Conservation (phyloP, 2,329 filamentous ascomycete species). For the Curvularia eragrostidis region DNA sequence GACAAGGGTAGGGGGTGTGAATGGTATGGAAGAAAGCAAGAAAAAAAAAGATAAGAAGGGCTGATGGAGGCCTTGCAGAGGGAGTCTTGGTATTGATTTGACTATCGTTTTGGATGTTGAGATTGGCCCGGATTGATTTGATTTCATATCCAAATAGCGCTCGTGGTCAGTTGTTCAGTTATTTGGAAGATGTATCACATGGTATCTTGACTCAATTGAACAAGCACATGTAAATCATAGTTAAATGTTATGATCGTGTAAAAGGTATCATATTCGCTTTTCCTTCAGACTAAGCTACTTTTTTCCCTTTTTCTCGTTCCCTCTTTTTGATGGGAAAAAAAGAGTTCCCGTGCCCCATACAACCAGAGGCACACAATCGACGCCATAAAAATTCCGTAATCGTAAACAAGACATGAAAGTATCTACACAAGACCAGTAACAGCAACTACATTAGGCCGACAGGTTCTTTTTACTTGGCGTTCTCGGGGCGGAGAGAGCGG, state of each 20-base stretch:
- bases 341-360: background rate
- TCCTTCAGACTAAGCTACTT: constrained; percentile 1
- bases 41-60: no score
- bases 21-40: no score
- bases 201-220: no score
- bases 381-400: constrained; percentile 27
- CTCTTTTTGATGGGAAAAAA: constrained; percentile 4
- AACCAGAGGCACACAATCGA: constrained; percentile 14
- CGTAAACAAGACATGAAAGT: constrained; percentile 29
- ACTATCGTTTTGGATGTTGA: no score
- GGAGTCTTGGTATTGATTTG: no score
- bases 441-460: constrained; percentile 2
- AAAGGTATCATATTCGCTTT: constrained; percentile 12
- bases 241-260: background rate
- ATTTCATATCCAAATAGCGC: no score
- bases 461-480: constrained; percentile 39
- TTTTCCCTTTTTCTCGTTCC: background rate
- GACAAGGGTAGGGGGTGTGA: no score
- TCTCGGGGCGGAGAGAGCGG: constrained; percentile 59
- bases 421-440: constrained; percentile 30
- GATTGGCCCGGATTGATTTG: no score
- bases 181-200: no score
- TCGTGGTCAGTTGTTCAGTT: no score
- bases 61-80: no score
- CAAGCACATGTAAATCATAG: no score